phyloP scores from a whole-genome alignment of 177 flowering plant species.

The Vitis hybrid region DNA sequence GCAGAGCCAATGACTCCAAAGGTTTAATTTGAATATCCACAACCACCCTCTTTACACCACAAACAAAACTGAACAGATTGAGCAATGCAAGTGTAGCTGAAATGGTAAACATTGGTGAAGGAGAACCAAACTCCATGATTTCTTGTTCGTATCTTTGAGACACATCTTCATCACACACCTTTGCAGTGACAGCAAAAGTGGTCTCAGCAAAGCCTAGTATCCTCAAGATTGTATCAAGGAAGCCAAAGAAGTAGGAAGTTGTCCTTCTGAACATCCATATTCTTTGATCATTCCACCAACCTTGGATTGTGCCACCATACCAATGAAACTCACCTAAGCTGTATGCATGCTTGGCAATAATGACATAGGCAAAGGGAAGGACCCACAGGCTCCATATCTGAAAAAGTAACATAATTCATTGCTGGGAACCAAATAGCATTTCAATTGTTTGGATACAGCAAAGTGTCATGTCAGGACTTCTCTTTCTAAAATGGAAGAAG shows the following conservation, averaged over 20 bases:
- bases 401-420: neutral
- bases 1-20: conserved; percentile 18
- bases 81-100: conserved; percentile 30
- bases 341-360: conserved; percentile 20
- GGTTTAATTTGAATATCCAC: neutral
- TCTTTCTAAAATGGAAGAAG: too few species aligned
- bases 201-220: conserved; percentile 22
- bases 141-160: conserved; percentile 28
- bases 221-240: conserved; percentile 24
- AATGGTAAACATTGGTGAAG: conserved; percentile 34
- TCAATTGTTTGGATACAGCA: too few species aligned
- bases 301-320: conserved; percentile 31
- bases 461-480: too few species aligned
- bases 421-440: neutral
- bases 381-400: conserved; percentile 53
- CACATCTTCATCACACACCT: conserved; percentile 33
- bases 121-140: conserved; percentile 41
- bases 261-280: conserved; percentile 44
- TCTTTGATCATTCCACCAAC: conserved; percentile 54
- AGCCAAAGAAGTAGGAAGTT: conserved; percentile 36
- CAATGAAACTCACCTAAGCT: conserved; percentile 39
- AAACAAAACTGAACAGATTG: conserved; percentile 21
- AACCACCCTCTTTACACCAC: conserved; percentile 6
- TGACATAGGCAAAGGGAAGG: conserved; percentile 42
- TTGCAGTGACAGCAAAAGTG: conserved; percentile 29